These are phyloP conservation scores for Trichoderma arundinaceum DNA, from an alignment of 2,329 filamentous ascomycete genomes.

Conservation along the genomic window DNA sequence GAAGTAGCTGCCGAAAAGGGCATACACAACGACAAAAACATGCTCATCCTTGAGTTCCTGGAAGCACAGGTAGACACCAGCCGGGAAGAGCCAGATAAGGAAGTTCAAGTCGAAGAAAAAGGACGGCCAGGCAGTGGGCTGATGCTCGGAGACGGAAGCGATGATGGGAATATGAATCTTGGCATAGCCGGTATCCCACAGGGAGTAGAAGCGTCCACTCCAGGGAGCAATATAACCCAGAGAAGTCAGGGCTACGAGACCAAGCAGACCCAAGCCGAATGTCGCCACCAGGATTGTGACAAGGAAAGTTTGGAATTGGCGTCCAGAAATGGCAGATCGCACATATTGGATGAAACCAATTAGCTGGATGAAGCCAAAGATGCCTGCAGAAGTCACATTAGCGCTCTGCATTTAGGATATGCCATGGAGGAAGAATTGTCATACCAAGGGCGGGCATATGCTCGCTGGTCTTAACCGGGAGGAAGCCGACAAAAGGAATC, in stretches of 20 bases:
- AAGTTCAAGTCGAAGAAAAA: constrained; percentile 99
- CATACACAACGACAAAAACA: constrained; percentile 96
- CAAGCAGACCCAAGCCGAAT: constrained; percentile 73
- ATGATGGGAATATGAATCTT: constrained; percentile 99
- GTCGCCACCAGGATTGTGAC: constrained; percentile 75
- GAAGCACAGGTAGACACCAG: constrained; percentile 98
- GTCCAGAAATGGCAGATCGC: constrained; percentile 83
- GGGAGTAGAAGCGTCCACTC: constrained; percentile 98
- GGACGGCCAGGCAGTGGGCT: constrained; percentile 97
- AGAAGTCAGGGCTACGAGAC: constrained; percentile 84
- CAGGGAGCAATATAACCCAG: constrained; percentile 94
- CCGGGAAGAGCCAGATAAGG: constrained; percentile 98
- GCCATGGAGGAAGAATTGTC: constrained; percentile 44
- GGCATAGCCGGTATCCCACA: constrained; percentile 98
- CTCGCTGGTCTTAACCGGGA: constrained; percentile 95
- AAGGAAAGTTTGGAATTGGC: constrained; percentile 92
- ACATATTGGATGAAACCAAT: constrained; percentile 92
- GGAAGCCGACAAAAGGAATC: constrained; percentile 97
- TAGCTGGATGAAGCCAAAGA: constrained; percentile 94
- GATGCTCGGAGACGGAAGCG: constrained; percentile 98
- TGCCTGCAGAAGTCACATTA: constrained; percentile 59
- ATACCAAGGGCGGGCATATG: constrained; percentile 95
- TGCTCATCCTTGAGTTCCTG: constrained; percentile 92
- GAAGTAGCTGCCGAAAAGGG: constrained; percentile 97
- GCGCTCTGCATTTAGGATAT: not conserved